phyloP scores from a whole-genome alignment of 345 rosid genomes.

The Psidium friedrichsthalianum region DNA sequence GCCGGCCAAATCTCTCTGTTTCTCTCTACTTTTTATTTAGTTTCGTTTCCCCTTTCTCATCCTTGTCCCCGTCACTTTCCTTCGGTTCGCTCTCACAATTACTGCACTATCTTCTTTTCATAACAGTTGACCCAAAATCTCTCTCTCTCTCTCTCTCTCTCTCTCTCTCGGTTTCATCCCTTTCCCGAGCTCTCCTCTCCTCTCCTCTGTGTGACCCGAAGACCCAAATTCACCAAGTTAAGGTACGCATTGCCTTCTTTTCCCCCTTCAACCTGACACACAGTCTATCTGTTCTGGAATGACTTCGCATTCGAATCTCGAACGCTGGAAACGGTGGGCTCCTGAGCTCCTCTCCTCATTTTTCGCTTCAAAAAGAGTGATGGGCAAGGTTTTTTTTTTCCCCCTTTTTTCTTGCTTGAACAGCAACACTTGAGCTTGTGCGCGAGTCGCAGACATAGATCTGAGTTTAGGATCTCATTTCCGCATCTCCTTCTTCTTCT shows the following conservation, averaged over 20 bases:
- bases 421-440: background rate
- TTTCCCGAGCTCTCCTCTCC: background rate
- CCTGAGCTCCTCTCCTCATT: background rate
- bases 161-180: background rate
- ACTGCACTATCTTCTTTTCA: background rate
- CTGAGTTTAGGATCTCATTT: background rate
- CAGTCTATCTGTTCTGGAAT: background rate
- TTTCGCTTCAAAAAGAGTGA: background rate
- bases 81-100: background rate
- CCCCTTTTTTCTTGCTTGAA: background rate
- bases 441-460: background rate
- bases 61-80: background rate
- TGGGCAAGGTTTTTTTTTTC: background rate
- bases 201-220: constrained; percentile 15
- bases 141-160: background rate
- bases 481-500: background rate
- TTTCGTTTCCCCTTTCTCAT: background rate
- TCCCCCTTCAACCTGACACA: background rate
- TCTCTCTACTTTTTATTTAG: background rate
- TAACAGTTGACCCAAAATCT: background rate
- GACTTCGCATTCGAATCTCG: background rate
- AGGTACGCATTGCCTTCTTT: constrained; percentile 10
- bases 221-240: background rate
- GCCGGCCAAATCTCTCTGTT: background rate
- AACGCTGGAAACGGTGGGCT: background rate